Base-by-base conservation (phyloP, 345 rosid genomes). In the Citrus australasica region DNA sequence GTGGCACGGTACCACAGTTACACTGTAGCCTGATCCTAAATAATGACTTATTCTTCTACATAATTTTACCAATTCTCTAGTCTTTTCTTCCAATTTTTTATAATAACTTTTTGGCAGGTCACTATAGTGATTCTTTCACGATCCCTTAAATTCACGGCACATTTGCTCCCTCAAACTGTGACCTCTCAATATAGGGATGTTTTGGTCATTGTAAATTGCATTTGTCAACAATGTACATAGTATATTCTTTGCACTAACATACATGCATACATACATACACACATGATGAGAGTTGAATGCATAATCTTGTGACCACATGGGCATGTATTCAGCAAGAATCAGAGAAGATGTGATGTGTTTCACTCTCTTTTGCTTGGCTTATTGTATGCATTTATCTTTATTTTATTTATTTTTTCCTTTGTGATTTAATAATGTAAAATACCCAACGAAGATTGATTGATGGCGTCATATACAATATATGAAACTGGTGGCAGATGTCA, bases 91-190 rank as follows among this genome's bases (percentile, higher is more conserved):
- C n/a, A 0, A 65, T n/a, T 51, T 32, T 28, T 22, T 46, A 63
- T 64, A 4, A 37, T 19, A 9, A 72, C 10, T 74, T 60, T 61
- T 40, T 40, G 59, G 24, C 58, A 37, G 59, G 37, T 16, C 17
- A 16, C 48, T 7, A 35, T 71, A 30, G n/a, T 25, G 60, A 8
- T 46, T 30, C 28, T 64, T 22, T 22, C 25, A 13, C 35, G 38
- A 16, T 7, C 51, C 40, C 24, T 74, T 74, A 3, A 65, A 25
- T 75, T 67, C 68, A 82, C 0, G 67, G 73, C 75, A 73, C 6
- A 27, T 37, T 32, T 61, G 79, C 73, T 76, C 80, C 80, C 80
- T 33, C 19, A 56, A 55, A 17, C 19, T 14, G 22, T 35, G 24
- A 55, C 58, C 79, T 67, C 60, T 17, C 3, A 13, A 0, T 33